A percentile compares a stretch with the other conserved stretches of the same genome.
phyloP scores from a whole-genome alignment of 2,329 filamentous ascomycete genomes.

The Albifimbria verrucaria region DNA sequence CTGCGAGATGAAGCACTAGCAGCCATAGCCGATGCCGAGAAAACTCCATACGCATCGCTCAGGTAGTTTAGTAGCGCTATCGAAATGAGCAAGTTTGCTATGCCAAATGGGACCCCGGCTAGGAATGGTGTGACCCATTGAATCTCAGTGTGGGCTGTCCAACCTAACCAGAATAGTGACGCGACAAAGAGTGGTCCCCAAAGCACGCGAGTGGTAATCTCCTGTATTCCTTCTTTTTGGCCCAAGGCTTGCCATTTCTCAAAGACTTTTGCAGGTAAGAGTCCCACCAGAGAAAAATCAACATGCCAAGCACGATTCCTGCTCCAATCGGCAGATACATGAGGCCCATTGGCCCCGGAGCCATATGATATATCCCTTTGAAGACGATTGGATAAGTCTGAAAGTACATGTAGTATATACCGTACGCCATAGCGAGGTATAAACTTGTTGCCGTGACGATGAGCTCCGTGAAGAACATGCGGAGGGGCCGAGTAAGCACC shows the following conservation, averaged over 20 bases:
- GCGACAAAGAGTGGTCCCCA: slow-evolving; percentile 38
- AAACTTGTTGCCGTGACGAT: slow-evolving; percentile 24
- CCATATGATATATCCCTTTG: slow-evolving; percentile 7
- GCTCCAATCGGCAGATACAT: slow-evolving; percentile 9
- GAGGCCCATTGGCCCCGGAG: slow-evolving; percentile 4
- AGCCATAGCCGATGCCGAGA: slow-evolving; percentile 16
- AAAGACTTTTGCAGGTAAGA: background rate
- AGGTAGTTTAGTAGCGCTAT: slow-evolving; percentile 10
- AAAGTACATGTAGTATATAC: slow-evolving; percentile 60
- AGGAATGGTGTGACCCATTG: slow-evolving; percentile 11
- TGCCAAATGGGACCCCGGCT: slow-evolving; percentile 8
- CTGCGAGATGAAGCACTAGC: slow-evolving; percentile 14
- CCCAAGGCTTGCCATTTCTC: slow-evolving; percentile 38
- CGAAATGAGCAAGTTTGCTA: slow-evolving; percentile 8
- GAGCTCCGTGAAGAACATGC: slow-evolving; percentile 48
- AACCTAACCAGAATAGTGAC: slow-evolving; percentile 15
- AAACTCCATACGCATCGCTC: slow-evolving; percentile 9
- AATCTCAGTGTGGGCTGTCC: slow-evolving; percentile 8
- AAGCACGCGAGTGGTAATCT: slow-evolving; percentile 55
- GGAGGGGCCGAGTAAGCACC: slow-evolving; percentile 4
- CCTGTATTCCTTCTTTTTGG: slow-evolving; percentile 45
- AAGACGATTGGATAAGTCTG: slow-evolving; percentile 46
- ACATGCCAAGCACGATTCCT: slow-evolving; percentile 4
- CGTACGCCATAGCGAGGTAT: slow-evolving; percentile 39
- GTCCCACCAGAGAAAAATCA: background rate